These are phyloP conservation scores for Mucor saturninus DNA, from an alignment of 371 early-diverging fungal species.

Conservation along the genomic window DNA sequence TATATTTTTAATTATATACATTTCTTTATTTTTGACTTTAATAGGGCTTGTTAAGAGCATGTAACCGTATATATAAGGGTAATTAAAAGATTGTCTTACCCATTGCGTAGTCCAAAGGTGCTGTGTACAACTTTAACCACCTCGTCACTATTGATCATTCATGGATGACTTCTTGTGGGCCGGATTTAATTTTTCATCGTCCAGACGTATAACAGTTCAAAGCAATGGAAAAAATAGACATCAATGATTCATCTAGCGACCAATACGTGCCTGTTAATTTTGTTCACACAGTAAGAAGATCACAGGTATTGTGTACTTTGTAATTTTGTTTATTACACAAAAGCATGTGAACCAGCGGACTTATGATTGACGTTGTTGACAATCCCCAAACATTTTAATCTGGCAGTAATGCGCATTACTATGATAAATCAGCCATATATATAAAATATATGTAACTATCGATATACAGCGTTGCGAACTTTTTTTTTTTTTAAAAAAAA, in stretches of 20 bases:
- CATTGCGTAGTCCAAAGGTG: too few species aligned
- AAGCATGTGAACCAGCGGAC: not conserved
- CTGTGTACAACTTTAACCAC: too few species aligned
- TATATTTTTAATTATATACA: too few species aligned
- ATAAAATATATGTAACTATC: too few species aligned
- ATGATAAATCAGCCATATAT: not conserved
- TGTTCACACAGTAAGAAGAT: not conserved
- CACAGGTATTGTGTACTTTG: not conserved
- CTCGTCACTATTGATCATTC: too few species aligned
- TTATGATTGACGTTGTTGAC: not conserved
- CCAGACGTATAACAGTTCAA: not conserved
- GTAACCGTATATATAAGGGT: too few species aligned
- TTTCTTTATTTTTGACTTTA: too few species aligned
- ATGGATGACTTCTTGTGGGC: too few species aligned
- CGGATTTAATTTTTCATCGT: not conserved
- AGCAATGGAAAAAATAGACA: not conserved
- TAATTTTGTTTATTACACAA: not conserved
- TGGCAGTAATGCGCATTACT: not conserved
- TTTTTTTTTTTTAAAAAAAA: too few species aligned
- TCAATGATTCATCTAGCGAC: not conserved
- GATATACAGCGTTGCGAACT: too few species aligned
- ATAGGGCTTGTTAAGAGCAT: too few species aligned
- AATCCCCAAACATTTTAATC: not conserved
- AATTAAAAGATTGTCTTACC: too few species aligned
- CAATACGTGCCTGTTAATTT: not conserved